Percentiles rank a stretch among this genome's conserved stretches.
These are phyloP conservation scores for Apophysomyces ossiformis DNA, from an alignment of 371 early-diverging fungal species.

Conservation along the genomic window DNA sequence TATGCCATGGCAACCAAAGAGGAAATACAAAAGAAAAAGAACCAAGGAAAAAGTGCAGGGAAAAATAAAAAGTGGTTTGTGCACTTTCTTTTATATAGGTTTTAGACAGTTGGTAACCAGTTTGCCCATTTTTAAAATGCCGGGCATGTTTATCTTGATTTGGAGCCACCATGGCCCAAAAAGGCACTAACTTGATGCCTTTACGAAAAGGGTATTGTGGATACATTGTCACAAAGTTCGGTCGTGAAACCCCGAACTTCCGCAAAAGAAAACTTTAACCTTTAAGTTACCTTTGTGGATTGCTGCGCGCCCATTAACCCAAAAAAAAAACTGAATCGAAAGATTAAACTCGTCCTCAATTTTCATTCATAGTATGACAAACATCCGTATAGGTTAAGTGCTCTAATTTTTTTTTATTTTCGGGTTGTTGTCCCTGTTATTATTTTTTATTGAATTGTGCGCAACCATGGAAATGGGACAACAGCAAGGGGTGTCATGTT, in stretches of 20 bases:
- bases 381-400: neutral
- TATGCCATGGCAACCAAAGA: neutral
- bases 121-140: neutral
- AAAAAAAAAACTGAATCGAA: too few relatives aligned
- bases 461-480: neutral
- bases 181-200: too few relatives aligned
- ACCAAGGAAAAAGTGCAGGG: neutral
- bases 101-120: neutral
- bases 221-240: too few relatives aligned
- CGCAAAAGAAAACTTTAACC: too few relatives aligned
- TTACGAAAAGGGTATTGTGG: too few relatives aligned
- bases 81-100: neutral
- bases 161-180: too few relatives aligned
- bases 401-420: neutral
- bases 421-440: neutral
- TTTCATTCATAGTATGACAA: neutral
- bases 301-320: too few relatives aligned
- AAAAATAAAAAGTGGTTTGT: constrained; percentile 2
- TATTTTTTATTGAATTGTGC: neutral
- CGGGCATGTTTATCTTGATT: too few relatives aligned
- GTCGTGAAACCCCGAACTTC: too few relatives aligned
- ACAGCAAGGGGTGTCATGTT: neutral
- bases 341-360: too few relatives aligned
- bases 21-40: neutral
- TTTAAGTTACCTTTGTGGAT: too few relatives aligned